Evolutionary conservation across 768 basidiomycete genomes (phyloP).

Genomic region (Suillus luteus): DNA sequence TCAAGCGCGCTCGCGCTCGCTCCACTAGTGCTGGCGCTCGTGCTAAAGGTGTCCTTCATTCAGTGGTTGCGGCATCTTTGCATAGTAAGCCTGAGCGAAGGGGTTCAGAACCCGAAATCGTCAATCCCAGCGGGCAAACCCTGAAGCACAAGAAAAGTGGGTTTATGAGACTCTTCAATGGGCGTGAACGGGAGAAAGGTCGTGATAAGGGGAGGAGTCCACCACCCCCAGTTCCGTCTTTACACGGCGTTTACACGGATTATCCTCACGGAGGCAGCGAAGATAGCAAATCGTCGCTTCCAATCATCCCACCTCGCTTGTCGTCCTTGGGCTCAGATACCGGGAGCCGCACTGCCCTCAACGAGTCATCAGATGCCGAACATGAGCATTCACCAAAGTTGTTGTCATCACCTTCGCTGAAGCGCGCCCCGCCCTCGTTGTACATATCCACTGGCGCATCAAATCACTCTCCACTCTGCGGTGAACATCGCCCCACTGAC

Average conservation of each 20-base stretch:
- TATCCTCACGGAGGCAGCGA: conserved; percentile 32
- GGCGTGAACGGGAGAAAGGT: conserved; percentile 39
- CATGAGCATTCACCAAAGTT: conserved; percentile 13
- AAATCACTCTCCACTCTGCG: conserved; percentile 18
- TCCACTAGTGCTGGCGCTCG: conserved; percentile 64
- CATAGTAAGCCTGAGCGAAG: conserved; percentile 43
- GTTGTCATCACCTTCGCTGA: conserved; percentile 18
- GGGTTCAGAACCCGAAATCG: conserved; percentile 40
- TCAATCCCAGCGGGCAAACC: conserved; percentile 37
- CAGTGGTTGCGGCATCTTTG: conserved; percentile 38
- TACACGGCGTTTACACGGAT: conserved; percentile 41
- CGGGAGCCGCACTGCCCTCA: conserved; percentile 20
- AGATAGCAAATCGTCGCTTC: conserved; percentile 27
- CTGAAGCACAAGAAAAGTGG: conserved; percentile 81
- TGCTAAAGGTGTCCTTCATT: conserved; percentile 40
- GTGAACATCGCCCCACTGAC: conserved; percentile 12
- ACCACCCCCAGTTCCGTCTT: conserved; percentile 60
- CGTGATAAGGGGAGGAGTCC: conserved; percentile 38
- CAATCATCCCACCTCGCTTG: conserved; percentile 44
- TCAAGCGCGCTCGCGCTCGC: conserved; percentile 47
- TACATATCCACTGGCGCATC: conserved; percentile 31
- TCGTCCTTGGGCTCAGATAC: conserved; percentile 34
- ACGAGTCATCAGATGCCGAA: conserved; percentile 13
- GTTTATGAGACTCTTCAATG: conserved; percentile 77
- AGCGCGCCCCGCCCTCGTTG: conserved; percentile 32